Percentiles rank a stretch among this genome's conserved stretches.
phyloP scores from a whole-genome alignment of 116 monocot species.

The Zostera marina region DNA sequence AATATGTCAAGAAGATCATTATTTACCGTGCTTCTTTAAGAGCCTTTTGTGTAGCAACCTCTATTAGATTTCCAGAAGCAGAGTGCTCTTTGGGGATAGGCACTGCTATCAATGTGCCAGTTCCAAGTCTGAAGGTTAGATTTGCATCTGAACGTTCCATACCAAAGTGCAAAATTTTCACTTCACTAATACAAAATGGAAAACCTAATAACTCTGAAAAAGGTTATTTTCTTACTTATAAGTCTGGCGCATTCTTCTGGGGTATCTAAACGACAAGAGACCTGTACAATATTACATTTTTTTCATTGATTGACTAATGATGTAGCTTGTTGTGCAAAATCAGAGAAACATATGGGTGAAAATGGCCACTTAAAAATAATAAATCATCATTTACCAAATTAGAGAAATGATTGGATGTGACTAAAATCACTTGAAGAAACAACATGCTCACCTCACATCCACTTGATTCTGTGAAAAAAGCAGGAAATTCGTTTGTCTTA shows the following conservation, averaged over 20 bases:
- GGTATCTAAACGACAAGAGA: constrained; percentile 62
- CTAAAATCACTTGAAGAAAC: neutral
- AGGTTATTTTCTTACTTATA: constrained; percentile 28
- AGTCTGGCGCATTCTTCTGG: constrained; percentile 81
- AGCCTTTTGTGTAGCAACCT: constrained; percentile 77
- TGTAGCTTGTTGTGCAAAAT: too few relatives aligned
- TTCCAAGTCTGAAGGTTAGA: constrained; percentile 38
- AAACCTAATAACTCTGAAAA: neutral
- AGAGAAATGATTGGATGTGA: neutral
- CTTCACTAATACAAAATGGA: neutral
- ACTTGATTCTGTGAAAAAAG: constrained; percentile 90
- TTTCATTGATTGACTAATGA: neutral
- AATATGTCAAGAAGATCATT: neutral
- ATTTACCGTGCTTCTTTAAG: constrained; percentile 73
- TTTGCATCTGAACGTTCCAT: constrained; percentile 51
- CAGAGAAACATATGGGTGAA: too few relatives aligned
- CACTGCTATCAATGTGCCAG: constrained; percentile 80
- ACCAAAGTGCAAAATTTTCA: neutral
- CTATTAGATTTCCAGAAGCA: constrained; percentile 71
- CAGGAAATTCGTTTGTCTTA: constrained; percentile 69
- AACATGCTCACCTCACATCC: constrained; percentile 58
- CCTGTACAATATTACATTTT: constrained; percentile 18
- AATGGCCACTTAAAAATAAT: neutral
- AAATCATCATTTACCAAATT: neutral
- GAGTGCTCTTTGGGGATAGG: constrained; percentile 78